Evolutionary conservation across 75 land plant species (phyloP), one percentile per base, ranked within the genome.

Genomic region (Pinus taeda): DNA sequence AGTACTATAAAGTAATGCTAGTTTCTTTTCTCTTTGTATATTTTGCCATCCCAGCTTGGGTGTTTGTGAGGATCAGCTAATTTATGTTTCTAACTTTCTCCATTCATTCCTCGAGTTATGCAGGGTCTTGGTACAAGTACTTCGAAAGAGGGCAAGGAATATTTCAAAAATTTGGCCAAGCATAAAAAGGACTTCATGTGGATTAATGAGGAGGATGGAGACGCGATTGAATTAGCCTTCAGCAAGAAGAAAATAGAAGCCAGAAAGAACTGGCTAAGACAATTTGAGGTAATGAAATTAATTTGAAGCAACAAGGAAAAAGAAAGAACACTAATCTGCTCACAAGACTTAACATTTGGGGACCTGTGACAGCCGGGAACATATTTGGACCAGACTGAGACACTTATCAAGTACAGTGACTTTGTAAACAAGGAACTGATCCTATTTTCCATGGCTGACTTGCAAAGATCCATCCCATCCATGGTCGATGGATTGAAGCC

Each of bases 401-500:
- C 82, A 12, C 84, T 82, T 45, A 91, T 97, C 77, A 95, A 90
- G 60, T 97, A 95, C 83, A 88, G 88, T 62, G 99, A 97, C 73
- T 97, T 97, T 82, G 89, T 97, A 17, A 89, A 97, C 83, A 97
- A 91, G 82, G 99, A 97, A 80, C 89, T 97, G 15, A 95, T 97
- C 58, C 74, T 89, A 76, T 97, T 95, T 74, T 97, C 98, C 17
- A 77, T 89, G 86, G 99, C 99, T 36, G 99, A 97, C 85, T 80
- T 97, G 53, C 85, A 94, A 74, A 79, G 99, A 71, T 97, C 99
- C 0, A 93, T 97, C 73, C 99, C 99, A 24, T 97, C 98, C 0
- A 93, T 97, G 96, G 91, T 95, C 70, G 99, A 97, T 87, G 99
- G 99, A 15, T 78, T 97, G 59, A 97, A 97, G 73, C 99, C 99